Evolutionary conservation across 495 filamentous ascomycete species (phyloP), one percentile per base, ranked within the genome.

Genomic region (Neurospora sp.): DNA sequence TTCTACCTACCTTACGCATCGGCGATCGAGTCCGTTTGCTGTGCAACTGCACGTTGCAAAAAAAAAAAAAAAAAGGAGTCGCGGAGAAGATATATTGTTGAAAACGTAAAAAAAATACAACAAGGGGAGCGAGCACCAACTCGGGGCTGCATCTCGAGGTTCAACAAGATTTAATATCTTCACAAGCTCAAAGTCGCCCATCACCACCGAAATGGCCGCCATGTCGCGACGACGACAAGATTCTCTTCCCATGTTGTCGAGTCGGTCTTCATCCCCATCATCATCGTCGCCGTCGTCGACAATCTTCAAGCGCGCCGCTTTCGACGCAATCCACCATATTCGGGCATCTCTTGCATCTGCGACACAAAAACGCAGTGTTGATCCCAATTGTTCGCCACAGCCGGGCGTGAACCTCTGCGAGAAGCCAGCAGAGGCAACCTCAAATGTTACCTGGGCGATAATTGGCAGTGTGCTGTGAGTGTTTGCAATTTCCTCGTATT

Each of bases 391-490:
- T 61, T 39, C 16, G 18, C 68, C 73, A 2, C 73, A 71, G 38
- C 68, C 72, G n/a, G 72, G 37, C 14, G 65, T 73, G 37, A 69
- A 79, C 41, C 70, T 77, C 1, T 80, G 78, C 77, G 77, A 80
- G 44, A 80, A 78, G 74, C 76, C 78, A n/a, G 69, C 53, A 11
- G 68, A 72, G 5, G 75, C 78, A 59, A 75, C 74, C 6, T 65
- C 70, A 35, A 40, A 20, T 1, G 35, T 71, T 14, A 80, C 77
- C 0, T 79, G 77, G 75, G 74, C 76, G 38, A 69, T 79, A n/a
- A 73, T 80, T 6, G 78, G 78, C 44, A 61, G 44, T 35, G 69
- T 76, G 4, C 7, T 80, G 78, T 80, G 69, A 76, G 78, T 72
- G 53, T 61, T 61, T 35, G 12, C 16, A 6, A 2, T 61, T 61